Base-by-base conservation (phyloP, 129 eudicot species). In the Tagetes erecta region DNA sequence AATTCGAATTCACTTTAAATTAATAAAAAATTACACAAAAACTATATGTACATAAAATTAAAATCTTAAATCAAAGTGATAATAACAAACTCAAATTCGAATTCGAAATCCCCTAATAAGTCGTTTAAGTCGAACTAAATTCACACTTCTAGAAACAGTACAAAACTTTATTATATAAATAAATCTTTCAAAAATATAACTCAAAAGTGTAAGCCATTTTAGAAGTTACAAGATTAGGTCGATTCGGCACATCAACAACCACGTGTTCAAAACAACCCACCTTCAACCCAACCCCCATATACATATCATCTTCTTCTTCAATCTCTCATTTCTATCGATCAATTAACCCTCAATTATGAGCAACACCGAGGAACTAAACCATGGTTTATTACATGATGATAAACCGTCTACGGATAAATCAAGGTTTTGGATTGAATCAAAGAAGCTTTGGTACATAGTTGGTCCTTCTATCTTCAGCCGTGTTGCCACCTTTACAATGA, bases 371-470 rank as follows among this genome's bases (percentile, higher is more conserved):
- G 73, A 31, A 11, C 51, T 79, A 1, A 42, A 20, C 69, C 74
- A 79, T 64, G 74, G n/a, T 1, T 57, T 79, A 79, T 42, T 79
- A 72, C 31, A 36, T 3, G n/a, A 27, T 3, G 20, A 5, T 0
- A 10, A 50, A 8, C 41, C 77, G 50, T 35, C 75, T 4, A 13
- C 75, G 37, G 76, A 13, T 0, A 79, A 53, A 72, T n/a, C 68
- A 45, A 74, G 67, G 50, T 74, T 86, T 37, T 86, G 87, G 90
- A 52, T 76, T 10, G 90, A 86, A 70, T 79, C 90, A 39, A 83
- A 77, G 81, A 86, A 86, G 70, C 82, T 83, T 31, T 86, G 90
- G 90, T 83, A 83, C 62, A 72, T 86, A 35, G 90, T 80, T 34
- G 90, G 83, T 33, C 90, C 87, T 0, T 64, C 86, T 9, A 82